Evolutionary conservation across 208 protist species (phyloP).

Genomic region (Trypanosoma platydactyli): DNA sequence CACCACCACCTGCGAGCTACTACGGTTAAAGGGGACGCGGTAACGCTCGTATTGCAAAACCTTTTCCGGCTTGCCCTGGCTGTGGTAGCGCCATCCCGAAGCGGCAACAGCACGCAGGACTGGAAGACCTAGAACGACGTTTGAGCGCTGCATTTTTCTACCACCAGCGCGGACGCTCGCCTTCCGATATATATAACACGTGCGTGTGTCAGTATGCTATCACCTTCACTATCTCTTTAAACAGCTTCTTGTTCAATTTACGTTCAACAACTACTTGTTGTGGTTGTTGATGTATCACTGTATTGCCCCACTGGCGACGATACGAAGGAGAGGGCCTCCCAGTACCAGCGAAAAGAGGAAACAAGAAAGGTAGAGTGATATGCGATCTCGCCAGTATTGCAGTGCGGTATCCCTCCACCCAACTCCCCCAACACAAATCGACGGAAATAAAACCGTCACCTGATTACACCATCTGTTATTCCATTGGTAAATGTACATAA

Average conservation of each 20-base stretch:
- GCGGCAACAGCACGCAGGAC: constrained; percentile 75
- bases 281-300: not conserved
- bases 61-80: constrained; percentile 63
- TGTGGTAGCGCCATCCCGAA: constrained; percentile 88
- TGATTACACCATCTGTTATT: not conserved
- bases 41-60: constrained; percentile 88
- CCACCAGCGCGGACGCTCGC: no score
- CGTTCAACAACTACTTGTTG: not conserved
- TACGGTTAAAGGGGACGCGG: constrained; percentile 83
- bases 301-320: not conserved
- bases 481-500: not conserved
- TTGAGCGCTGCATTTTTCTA: constrained; percentile 20
- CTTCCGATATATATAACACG: not conserved
- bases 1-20: constrained; percentile 85
- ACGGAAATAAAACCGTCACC: not conserved
- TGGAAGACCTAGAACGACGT: constrained; percentile 30
- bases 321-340: not conserved
- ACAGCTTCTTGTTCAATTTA: no score
- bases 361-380: not conserved
- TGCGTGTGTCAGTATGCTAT: not conserved
- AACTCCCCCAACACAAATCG: not conserved
- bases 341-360: not conserved
- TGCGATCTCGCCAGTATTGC: not conserved
- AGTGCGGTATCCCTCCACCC: not conserved
- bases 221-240: not conserved